A percentile compares a stretch with the other conserved stretches of the same genome.
These are phyloP conservation scores for Quercus rubra DNA, from an alignment of 306 rosid genomes.

Conservation along the genomic window DNA sequence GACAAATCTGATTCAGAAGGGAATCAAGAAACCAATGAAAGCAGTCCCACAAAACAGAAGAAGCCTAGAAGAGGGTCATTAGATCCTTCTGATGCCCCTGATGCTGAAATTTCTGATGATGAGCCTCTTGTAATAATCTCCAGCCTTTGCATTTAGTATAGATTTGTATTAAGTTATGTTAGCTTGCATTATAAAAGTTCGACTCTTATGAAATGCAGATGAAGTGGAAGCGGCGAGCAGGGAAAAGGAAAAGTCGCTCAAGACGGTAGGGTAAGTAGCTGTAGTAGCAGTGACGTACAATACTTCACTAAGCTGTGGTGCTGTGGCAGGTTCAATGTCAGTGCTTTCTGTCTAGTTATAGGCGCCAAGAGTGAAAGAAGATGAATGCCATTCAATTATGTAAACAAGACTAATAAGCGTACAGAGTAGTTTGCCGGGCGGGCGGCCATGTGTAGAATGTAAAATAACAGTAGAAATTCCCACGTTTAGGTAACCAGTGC, in stretches of 20 bases:
- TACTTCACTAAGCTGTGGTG: conserved; percentile 25
- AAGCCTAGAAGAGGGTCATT: conserved; percentile 29
- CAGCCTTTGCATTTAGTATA: conserved; percentile 9
- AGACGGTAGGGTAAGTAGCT: conserved; percentile 26
- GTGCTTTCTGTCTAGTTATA: conserved; percentile 16
- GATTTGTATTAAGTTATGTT: not conserved
- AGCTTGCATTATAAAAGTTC: conserved; percentile 3
- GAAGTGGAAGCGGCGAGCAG: conserved; percentile 68
- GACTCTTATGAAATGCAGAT: conserved; percentile 51
- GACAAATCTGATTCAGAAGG: conserved; percentile 45
- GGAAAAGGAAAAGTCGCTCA: conserved; percentile 53
- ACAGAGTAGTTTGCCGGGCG: conserved; percentile 31
- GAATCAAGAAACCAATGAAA: conserved; percentile 33
- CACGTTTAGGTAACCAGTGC: conserved; percentile 31
- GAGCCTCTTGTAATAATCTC: conserved; percentile 75
- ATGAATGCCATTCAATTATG: conserved; percentile 25
- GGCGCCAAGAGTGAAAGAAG: conserved; percentile 26
- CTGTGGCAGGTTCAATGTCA: conserved; percentile 20
- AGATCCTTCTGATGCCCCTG: conserved; percentile 24
- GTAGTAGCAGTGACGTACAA: conserved; percentile 6
- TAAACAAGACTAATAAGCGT: conserved; percentile 33
- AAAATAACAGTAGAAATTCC: conserved; percentile 43
- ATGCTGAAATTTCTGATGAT: conserved; percentile 69
- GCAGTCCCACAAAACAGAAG: conserved; percentile 34
- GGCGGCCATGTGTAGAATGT: conserved; percentile 45